Base-by-base conservation (phyloP, 345 rosid species). In the Hibiscus trionum region DNA sequence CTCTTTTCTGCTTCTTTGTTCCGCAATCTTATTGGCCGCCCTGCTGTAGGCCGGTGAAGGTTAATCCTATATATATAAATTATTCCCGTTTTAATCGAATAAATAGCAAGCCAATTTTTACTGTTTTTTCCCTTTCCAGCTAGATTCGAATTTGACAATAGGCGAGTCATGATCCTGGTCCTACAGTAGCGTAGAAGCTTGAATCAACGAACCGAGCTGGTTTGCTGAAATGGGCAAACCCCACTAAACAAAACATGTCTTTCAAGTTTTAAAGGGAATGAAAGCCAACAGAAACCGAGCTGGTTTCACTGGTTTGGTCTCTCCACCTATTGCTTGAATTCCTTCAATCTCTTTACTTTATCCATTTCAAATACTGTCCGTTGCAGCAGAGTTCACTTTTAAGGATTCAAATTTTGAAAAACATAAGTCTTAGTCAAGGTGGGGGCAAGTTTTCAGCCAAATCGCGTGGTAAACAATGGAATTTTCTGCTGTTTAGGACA, bases 381-480 rank as follows among this genome's bases (percentile, higher is more conserved):
- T 67, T 67, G 59, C 26, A 29, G 42, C 44, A 8, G 11, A 47
- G 26, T 57, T 57, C 26, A 55, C 17, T 11, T 49, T 7, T 14
- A 27, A 67, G 19, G 58, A 47, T 67, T 67, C 26, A 49, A 67
- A 67, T 4, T 67, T 67, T 67, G 29, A 35, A 57, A n/a, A 17
- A 19, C 27, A 55, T 9, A 0, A 0, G 6, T 53, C 10, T 53
- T 61, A 63, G 66, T 27, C 50, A 73, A 67, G 66, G 78, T 72
- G 78, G 79, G 75, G 70, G 26, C 78, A 63, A 9, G 33, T 75
- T 78, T 84, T 81, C 58, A 70, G 76, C 27, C 47, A 35, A 77
- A 72, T 81, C 77, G 79, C 80, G 79, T 80, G 85, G 80, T 52
- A 74, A 50, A 81, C 76, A 81, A 55, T 15, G 84, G 73, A 80